These are phyloP conservation scores for Coemansia sp. DNA, from an alignment of 192 early-diverging fungal genomes.

Conservation along the genomic window DNA sequence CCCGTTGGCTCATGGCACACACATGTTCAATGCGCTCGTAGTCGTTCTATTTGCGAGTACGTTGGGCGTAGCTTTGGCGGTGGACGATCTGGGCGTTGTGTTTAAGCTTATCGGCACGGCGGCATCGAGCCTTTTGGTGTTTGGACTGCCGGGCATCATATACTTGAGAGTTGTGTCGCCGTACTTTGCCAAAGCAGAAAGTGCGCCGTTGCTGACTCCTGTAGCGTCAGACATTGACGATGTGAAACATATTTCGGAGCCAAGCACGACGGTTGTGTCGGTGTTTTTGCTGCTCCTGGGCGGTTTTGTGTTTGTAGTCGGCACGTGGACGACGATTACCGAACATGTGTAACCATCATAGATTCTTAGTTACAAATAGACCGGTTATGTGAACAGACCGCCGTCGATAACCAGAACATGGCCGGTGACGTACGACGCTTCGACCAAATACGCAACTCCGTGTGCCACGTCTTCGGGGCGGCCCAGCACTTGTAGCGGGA, in stretches of 20 bases:
- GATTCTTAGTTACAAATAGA: background rate
- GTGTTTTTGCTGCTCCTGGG: slow-evolving; percentile 28
- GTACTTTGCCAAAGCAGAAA: slow-evolving; percentile 13
- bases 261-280: slow-evolving; percentile 17
- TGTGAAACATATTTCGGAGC: slow-evolving; percentile 20
- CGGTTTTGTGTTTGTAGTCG: slow-evolving; percentile 34
- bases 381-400: slow-evolving; percentile 29
- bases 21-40: slow-evolving; percentile 13
- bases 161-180: slow-evolving; percentile 41
- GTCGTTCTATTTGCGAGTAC: slow-evolving; percentile 36
- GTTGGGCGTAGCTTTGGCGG: slow-evolving; percentile 23
- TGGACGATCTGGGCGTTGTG: slow-evolving; percentile 50
- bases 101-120: slow-evolving; percentile 53
- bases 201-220: slow-evolving; percentile 3
- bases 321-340: slow-evolving; percentile 34
- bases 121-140: slow-evolving; percentile 43
- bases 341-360: slow-evolving; percentile 12
- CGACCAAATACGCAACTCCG: slow-evolving; percentile 32
- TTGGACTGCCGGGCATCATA: slow-evolving; percentile 42
- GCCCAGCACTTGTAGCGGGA: slow-evolving; percentile 23
- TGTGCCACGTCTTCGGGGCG: slow-evolving; percentile 37
- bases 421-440: slow-evolving; percentile 38
- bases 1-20: too few relatives aligned
- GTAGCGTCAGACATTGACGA: slow-evolving; percentile 2
- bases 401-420: slow-evolving; percentile 51